These are phyloP conservation scores for Brettanomyces sp. DNA, from an alignment of 805 yeast species.

Conservation along the genomic window DNA sequence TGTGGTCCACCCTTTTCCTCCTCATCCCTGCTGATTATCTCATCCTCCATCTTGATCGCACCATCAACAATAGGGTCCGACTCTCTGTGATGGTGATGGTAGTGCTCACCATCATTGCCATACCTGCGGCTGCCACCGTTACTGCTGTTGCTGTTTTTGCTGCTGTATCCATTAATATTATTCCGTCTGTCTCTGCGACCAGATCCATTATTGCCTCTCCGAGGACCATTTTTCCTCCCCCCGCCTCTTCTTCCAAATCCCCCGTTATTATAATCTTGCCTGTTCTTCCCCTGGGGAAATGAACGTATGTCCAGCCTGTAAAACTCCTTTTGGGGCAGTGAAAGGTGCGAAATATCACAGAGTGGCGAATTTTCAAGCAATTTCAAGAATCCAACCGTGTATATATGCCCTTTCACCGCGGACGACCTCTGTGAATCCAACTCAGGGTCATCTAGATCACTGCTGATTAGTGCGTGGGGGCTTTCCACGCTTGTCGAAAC, in stretches of 20 bases:
- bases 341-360: slow-evolving; percentile 16
- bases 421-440: not conserved
- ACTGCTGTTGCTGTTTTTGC: slow-evolving; percentile 3
- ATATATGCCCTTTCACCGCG: slow-evolving; percentile 9
- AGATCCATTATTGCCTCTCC: not conserved
- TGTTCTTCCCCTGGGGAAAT: slow-evolving; percentile 4
- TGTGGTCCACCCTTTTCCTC: slow-evolving; percentile 16
- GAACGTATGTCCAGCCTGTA: slow-evolving; percentile 31
- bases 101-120: not conserved
- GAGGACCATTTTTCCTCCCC: slow-evolving; percentile 2
- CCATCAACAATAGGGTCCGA: slow-evolving; percentile 2
- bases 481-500: not conserved
- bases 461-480: not conserved
- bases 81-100: not conserved
- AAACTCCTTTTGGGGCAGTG: slow-evolving; percentile 38
- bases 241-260: slow-evolving; percentile 5
- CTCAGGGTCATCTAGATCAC: not conserved
- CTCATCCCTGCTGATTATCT: slow-evolving; percentile 27
- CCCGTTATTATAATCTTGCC: slow-evolving; percentile 4
- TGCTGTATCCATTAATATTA: not conserved
- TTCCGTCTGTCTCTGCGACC: slow-evolving; percentile 12
- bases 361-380: slow-evolving; percentile 28
- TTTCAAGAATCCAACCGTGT: slow-evolving; percentile 23
- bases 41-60: slow-evolving; percentile 23
- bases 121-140: slow-evolving; percentile 4